Conservation (phyloP, 1,284 basidiomycete species). For the Puccinia brachypodii region DNA sequence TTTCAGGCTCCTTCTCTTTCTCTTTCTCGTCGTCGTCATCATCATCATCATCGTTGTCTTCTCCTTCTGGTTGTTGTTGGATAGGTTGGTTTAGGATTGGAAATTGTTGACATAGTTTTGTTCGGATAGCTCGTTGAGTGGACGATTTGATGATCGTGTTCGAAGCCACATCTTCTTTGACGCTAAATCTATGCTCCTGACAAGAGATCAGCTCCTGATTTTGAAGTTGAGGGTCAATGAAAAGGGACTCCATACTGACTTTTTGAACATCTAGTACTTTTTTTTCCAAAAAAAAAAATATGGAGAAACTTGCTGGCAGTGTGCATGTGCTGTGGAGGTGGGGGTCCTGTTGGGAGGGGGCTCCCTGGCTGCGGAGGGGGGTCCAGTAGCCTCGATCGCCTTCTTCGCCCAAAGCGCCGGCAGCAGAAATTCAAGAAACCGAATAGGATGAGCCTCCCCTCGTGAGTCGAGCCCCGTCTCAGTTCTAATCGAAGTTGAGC, state of each 20-base stretch:
- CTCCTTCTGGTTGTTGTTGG: background rate
- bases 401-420: no score
- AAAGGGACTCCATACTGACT: background rate
- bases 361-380: no score
- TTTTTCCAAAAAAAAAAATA: background rate
- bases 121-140: slow-evolving; percentile 83
- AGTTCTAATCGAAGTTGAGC: no score
- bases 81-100: slow-evolving; percentile 63
- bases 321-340: background rate
- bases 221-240: background rate
- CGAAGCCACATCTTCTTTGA: slow-evolving; percentile 81
- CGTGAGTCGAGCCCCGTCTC: no score
- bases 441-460: no score
- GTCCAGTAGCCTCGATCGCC: no score
- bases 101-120: slow-evolving; percentile 78
- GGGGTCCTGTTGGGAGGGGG: no score
- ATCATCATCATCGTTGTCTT: slow-evolving; percentile 50
- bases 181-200: slow-evolving; percentile 67
- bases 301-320: background rate
- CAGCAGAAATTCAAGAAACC: no score
- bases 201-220: no score
- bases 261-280: slow-evolving; percentile 28
- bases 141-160: slow-evolving; percentile 95
- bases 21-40: slow-evolving; percentile 52
- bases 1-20: slow-evolving; percentile 49